Percentiles rank a stretch among this genome's conserved stretches.
phyloP scores from a whole-genome alignment of 352 stramenopile species.

The Phytophthora pisi region DNA sequence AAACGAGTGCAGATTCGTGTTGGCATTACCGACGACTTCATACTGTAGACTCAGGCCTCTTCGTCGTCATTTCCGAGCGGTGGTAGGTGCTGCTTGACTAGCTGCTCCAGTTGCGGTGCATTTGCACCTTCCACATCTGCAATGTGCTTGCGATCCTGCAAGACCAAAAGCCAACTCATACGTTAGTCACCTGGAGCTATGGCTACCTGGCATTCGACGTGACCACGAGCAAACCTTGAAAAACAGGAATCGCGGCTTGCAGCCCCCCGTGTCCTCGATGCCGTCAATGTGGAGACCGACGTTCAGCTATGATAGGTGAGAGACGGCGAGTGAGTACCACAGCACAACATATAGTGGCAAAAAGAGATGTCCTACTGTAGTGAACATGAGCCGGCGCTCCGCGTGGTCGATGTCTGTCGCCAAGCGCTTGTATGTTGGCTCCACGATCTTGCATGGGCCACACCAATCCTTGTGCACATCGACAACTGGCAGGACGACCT shows the following conservation, averaged over 20 bases:
- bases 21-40: not conserved
- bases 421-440: slow-evolving; percentile 76
- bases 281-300: slow-evolving; percentile 54
- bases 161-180: not conserved
- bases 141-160: slow-evolving; percentile 62
- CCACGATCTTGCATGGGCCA: slow-evolving; percentile 76
- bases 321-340: not conserved
- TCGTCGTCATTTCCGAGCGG: slow-evolving; percentile 57
- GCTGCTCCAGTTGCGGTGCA: slow-evolving; percentile 61
- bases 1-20: not conserved
- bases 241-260: slow-evolving; percentile 72
- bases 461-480: slow-evolving; percentile 79
- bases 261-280: slow-evolving; percentile 60
- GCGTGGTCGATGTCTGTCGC: slow-evolving; percentile 58
- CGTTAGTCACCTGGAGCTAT: not conserved
- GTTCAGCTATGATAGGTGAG: slow-evolving; percentile 42
- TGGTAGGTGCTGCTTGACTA: slow-evolving; percentile 70
- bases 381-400: slow-evolving; percentile 61
- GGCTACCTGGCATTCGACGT: not conserved
- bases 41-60: slow-evolving; percentile 34
- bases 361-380: slow-evolving; percentile 35
- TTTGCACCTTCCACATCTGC: slow-evolving; percentile 66
- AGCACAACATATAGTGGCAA: slow-evolving; percentile 1
- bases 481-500: slow-evolving; percentile 44
- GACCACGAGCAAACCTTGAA: slow-evolving; percentile 45